Evolutionary conservation across 371 early-diverging fungal genomes (phyloP).

Genomic region (Phascolomyces articulosus): DNA sequence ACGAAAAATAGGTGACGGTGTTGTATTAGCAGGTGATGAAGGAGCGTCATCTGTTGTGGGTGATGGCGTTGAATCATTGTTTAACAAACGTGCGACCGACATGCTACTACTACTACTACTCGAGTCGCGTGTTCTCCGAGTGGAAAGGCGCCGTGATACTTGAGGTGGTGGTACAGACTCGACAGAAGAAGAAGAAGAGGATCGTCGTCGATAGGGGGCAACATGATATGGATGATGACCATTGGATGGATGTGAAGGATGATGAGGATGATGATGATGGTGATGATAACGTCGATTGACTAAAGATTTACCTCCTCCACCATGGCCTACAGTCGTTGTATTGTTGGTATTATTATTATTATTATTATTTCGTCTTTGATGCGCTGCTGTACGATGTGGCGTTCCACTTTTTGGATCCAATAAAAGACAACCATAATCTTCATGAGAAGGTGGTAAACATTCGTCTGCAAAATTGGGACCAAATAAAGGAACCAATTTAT

Average conservation of each 20-base stretch:
- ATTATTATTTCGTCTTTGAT: constrained; percentile 4
- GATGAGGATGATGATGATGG: constrained; percentile 3
- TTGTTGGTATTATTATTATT: background rate
- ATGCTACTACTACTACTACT: constrained; percentile 4
- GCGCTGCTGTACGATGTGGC: constrained; percentile 7
- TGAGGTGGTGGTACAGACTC: background rate
- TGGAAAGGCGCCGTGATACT: background rate
- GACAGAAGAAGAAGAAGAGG: background rate
- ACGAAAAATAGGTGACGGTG: background rate
- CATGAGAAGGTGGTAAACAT: constrained; percentile 54
- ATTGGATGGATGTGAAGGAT: too few species aligned
- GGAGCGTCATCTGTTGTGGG: constrained; percentile 2
- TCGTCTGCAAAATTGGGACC: constrained; percentile 58
- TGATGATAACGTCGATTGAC: constrained; percentile 5
- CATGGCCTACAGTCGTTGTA: background rate
- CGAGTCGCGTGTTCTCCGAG: constrained; percentile 1
- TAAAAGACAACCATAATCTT: constrained; percentile 50
- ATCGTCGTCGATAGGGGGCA: constrained; percentile 4
- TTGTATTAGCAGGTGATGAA: background rate
- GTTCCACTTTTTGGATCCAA: constrained; percentile 34
- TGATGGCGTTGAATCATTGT: constrained; percentile 5
- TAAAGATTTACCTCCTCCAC: background rate
- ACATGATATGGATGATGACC: background rate
- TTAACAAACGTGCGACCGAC: constrained; percentile 10
- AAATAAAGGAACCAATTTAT: constrained; percentile 66